Percentiles rank a stretch among this genome's conserved stretches.
Evolutionary conservation across 352 stramenopile genomes (phyloP).

Genomic region (Elongisporangium prolatum): DNA sequence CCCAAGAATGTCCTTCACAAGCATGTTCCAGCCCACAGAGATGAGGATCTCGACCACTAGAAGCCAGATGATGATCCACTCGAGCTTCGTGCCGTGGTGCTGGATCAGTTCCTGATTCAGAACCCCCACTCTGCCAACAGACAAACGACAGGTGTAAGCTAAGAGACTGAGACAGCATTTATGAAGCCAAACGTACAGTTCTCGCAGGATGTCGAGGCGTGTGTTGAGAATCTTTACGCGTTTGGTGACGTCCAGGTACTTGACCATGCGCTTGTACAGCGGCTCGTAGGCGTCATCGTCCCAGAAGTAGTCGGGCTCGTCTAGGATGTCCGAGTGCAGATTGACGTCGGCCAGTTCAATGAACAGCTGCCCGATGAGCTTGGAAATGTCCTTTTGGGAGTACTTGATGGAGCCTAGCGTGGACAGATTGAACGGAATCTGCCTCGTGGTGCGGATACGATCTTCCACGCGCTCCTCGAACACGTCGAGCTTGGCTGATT

Average conservation of each 20-base stretch:
- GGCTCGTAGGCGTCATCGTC: constrained; percentile 90
- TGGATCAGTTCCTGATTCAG: constrained; percentile 87
- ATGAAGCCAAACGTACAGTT: constrained; percentile 55
- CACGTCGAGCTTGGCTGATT: constrained; percentile 89
- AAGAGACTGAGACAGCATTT: constrained; percentile 2
- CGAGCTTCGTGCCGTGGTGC: constrained; percentile 84
- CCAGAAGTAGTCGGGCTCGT: constrained; percentile 92
- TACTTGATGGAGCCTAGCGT: constrained; percentile 85
- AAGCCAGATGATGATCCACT: constrained; percentile 94
- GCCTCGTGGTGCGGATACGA: constrained; percentile 75
- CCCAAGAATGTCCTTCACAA: constrained; percentile 78
- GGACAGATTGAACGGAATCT: constrained; percentile 86
- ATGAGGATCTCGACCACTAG: constrained; percentile 87
- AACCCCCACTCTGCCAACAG: constrained; percentile 69
- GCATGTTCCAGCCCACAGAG: constrained; percentile 74
- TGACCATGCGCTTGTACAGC: constrained; percentile 85
- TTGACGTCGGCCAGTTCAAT: constrained; percentile 90
- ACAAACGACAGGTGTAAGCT: background rate
- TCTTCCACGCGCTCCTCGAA: constrained; percentile 89
- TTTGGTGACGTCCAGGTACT: constrained; percentile 91
- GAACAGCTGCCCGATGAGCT: constrained; percentile 88
- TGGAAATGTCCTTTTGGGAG: constrained; percentile 87
- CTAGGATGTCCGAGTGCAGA: constrained; percentile 91
- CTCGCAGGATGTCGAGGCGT: constrained; percentile 88
- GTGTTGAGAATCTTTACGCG: constrained; percentile 92